Evolutionary conservation across 345 rosid species (phyloP), one percentile per base, ranked within the genome.

Genomic region (Aquilaria malaccensis): DNA sequence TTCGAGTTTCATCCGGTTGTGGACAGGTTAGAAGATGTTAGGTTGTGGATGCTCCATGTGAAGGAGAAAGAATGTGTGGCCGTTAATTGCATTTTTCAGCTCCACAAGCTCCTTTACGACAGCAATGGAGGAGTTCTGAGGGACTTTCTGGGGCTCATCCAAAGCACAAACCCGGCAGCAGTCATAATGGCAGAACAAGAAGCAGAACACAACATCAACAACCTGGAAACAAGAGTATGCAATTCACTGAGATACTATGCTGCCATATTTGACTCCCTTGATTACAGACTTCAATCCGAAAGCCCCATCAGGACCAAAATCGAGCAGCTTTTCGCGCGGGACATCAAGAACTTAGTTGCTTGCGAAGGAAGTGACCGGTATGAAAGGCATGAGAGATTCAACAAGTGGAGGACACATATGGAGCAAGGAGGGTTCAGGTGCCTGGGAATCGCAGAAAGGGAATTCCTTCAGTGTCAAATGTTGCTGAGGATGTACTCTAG

Each of bases 1-100:
- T 94, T 94, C 32, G 96, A 90, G 86, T 94, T 94, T 60, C 99
- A 94, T 47, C 91, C 99, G 0, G 97, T 94, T 0, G 95, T 94
- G 45, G 99, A 94, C 73, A 78, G 97, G 66, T 76, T 94, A 52
- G 99, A 94, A 62, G 99, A 94, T 66, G 99, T 90, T 61, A 83
- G 99, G 74, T 69, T 94, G 67, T 94, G 99, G 99, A 94, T 94
- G 99, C 97, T 94, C 33, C 99, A 94, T 74, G 91, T 94, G 67
- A 94, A 88, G 80, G 99, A 88, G 72, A 83, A 78, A 14, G 99
- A 88, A 63, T 64, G 74, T 29, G 97, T 90, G 29, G 99, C 89
- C 1, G 82, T 90, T 29, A 94, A 88, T 67, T 90, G 99, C 63
- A 59, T 85, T 13, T 70, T 83, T 76, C 99, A 94, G 68, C 71